Evolutionary conservation across 1,284 basidiomycete species (phyloP), one percentile per base, ranked within the genome.

Genomic region (Gymnopus androsaceus): DNA sequence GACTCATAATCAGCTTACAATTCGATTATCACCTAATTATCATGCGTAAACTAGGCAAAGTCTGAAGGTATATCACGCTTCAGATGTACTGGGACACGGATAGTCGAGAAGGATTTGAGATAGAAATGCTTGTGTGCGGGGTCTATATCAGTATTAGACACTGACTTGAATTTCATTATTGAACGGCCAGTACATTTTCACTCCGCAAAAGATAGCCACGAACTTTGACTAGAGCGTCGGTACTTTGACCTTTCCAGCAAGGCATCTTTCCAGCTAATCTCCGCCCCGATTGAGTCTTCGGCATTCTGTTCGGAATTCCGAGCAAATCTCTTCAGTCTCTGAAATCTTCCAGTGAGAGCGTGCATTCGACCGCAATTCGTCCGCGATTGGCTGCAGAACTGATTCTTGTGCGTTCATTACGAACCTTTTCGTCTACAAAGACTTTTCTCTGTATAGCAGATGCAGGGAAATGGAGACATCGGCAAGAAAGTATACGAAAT

Each of bases 381-480:
- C 66, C 3, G 73, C 72, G 53, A 86, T 75, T 49, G 81, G 78
- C 54, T 82, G 76, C 51, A 88, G 73, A 58, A 88, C 79, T n/a
- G 83, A 80, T 50, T 81, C 72, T 58, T 80, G 82, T 12, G 84
- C 83, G 54, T 75, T 66, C 42, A 77, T 66, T n/a, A 37, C 77
- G 77, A 17, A 76, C 72, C 50, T 75, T 76, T 60, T 84, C 79
- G 42, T 80, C 78, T 52, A 75, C 77, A 45, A 75, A 74, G 2
- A 64, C 64, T 45, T 75, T 78, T 57, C 80, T 75, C 54, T 80
- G 64, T 72, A 75, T 40, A 86, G 74, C 33, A 85, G 72, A 68
- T 88, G 85, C 55, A 86, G 80, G 40, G 83, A 81, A 53, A 87
- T 66, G 17, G 86, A 85, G 46, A 79, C 83, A 57, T 87, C 72